These are phyloP conservation scores for Syzygium grande DNA, from an alignment of 345 rosid species.

Conservation along the genomic window DNA sequence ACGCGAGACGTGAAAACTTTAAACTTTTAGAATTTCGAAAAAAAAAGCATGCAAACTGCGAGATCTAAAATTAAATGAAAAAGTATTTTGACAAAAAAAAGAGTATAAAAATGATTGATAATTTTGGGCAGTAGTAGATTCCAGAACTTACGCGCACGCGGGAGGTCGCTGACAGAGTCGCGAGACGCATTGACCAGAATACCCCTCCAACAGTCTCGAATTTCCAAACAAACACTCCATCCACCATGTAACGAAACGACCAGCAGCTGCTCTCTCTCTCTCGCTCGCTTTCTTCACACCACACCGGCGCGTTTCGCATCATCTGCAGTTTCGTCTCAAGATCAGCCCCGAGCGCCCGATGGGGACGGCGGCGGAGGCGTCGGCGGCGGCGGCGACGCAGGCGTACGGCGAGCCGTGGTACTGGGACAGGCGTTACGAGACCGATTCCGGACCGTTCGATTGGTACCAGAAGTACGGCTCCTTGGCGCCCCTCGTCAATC, in stretches of 20 bases:
- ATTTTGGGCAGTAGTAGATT: neutral
- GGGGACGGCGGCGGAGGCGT: constrained; percentile 19
- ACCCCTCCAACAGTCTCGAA: neutral
- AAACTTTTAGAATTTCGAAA: neutral
- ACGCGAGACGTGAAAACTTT: neutral
- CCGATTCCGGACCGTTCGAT: constrained; percentile 73
- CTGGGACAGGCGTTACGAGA: constrained; percentile 78
- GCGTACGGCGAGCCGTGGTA: constrained; percentile 85
- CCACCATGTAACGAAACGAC: neutral
- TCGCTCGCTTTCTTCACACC: no score
- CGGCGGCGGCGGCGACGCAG: constrained; percentile 26
- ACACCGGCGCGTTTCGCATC: neutral
- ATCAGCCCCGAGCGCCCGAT: neutral
- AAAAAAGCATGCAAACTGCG: neutral
- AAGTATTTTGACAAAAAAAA: no score
- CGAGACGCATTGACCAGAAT: neutral
- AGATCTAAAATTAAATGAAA: neutral
- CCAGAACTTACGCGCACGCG: neutral
- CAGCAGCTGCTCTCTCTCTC: neutral
- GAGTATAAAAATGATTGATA: neutral
- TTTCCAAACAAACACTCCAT: neutral
- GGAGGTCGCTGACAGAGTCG: neutral
- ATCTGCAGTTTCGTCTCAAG: neutral
- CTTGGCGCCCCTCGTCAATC: constrained; percentile 70
- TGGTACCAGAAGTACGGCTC: constrained; percentile 88